These are phyloP conservation scores for Botryobasidium botryosum DNA, from an alignment of 768 basidiomycete species.

Conservation along the genomic window DNA sequence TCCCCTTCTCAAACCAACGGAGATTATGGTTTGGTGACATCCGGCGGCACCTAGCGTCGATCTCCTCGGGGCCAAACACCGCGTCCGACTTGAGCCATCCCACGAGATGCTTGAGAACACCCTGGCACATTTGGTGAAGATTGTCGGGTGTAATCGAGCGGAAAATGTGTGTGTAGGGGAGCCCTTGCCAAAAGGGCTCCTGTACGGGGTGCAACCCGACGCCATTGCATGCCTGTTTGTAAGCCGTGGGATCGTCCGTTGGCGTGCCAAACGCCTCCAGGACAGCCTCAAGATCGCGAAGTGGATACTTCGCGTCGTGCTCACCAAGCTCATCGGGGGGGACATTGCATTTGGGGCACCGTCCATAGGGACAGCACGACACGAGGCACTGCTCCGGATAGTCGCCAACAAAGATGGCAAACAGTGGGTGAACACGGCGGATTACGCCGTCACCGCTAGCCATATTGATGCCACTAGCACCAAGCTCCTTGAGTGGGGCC, in stretches of 20 bases:
- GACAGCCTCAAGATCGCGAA: background rate
- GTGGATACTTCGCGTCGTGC: no score
- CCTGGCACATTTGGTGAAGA: no score
- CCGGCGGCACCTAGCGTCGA: no score
- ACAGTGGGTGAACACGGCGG: slow-evolving; percentile 4
- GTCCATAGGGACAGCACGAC: background rate
- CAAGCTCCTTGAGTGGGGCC: background rate
- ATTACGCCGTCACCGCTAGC: slow-evolving; percentile 1
- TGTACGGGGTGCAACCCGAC: background rate
- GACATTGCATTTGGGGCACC: background rate
- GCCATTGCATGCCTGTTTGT: background rate
- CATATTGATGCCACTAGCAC: slow-evolving; percentile 2
- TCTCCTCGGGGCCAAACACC: no score
- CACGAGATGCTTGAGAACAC: no score
- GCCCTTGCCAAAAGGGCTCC: background rate
- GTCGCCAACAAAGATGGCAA: slow-evolving; percentile 8
- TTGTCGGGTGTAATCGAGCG: slow-evolving; percentile 5
- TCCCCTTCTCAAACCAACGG: no score
- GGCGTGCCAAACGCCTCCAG: background rate
- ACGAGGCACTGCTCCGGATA: slow-evolving; percentile 9
- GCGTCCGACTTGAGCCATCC: no score
- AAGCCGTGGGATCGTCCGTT: background rate
- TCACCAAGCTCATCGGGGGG: background rate
- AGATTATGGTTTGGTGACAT: no score
- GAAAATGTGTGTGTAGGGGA: slow-evolving; percentile 4